Conservation (phyloP, 148 eudicot species). For the Fallopia convolvulus region DNA sequence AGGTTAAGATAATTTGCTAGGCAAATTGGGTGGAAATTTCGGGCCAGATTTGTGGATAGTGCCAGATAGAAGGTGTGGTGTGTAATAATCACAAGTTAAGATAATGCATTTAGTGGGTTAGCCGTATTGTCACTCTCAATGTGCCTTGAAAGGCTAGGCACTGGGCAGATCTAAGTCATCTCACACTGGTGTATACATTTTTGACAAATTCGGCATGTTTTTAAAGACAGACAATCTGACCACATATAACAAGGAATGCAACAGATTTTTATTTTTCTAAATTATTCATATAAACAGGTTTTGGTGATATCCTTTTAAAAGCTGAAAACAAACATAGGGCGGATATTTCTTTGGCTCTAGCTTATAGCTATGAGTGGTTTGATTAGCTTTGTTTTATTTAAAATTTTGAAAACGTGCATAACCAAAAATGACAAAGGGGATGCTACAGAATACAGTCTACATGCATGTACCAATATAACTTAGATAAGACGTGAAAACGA, state of each 20-base stretch:
- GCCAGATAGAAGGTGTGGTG: background rate
- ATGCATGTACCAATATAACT: background rate
- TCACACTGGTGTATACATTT: background rate
- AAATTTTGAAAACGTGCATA: background rate
- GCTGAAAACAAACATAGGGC: too few species aligned
- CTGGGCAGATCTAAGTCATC: background rate
- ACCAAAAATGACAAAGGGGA: background rate
- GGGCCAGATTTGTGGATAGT: background rate
- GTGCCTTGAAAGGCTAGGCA: background rate
- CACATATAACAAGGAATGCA: too few species aligned
- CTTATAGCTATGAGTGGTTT: background rate
- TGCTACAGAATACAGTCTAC: background rate
- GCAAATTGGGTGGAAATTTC: background rate
- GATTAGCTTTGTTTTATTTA: background rate
- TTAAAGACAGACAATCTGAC: background rate
- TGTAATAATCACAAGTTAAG: background rate
- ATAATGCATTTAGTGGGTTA: background rate
- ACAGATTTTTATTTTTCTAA: too few species aligned
- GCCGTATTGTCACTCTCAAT: background rate
- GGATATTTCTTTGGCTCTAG: background rate
- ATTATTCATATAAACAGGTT: too few species aligned
- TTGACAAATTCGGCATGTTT: background rate
- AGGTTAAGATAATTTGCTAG: background rate
- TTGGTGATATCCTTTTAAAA: too few species aligned
- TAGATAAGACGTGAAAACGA: background rate